phyloP scores from a whole-genome alignment of 1,139 yeast genomes.

The Yamadazyma buinensis region DNA sequence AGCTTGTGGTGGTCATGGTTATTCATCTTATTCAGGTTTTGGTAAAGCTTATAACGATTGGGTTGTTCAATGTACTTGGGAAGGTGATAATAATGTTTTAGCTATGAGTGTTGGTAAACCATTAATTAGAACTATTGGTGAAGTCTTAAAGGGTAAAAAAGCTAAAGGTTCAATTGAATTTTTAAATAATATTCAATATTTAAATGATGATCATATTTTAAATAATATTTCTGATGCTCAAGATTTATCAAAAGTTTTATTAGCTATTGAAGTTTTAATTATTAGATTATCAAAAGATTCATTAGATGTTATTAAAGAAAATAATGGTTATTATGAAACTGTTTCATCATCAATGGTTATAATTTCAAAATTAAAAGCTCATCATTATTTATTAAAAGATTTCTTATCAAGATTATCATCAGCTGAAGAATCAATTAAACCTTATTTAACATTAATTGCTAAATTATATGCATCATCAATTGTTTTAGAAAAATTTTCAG shows the following conservation, averaged over 20 bases:
- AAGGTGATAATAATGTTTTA: constrained; percentile 88
- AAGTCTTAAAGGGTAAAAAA: constrained; percentile 26
- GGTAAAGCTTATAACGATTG: constrained; percentile 88
- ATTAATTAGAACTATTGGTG: constrained; percentile 52
- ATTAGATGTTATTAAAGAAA: constrained; percentile 37
- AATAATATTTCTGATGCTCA: constrained; percentile 32
- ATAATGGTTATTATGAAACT: constrained; percentile 49
- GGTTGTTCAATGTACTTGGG: constrained; percentile 98
- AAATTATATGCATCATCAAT: constrained; percentile 64
- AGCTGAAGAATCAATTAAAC: constrained; percentile 20
- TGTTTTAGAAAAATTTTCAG: constrained; percentile 68
- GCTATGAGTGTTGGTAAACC: constrained; percentile 83
- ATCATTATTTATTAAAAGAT: constrained; percentile 48
- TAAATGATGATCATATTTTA: constrained; percentile 29
- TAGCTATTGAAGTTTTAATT: constrained; percentile 42
- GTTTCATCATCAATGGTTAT: constrained; percentile 53
- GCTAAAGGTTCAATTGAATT: constrained; percentile 45
- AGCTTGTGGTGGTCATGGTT: constrained; percentile 97
- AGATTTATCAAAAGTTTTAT: constrained; percentile 23
- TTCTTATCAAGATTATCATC: constrained; percentile 33
- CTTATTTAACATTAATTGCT: constrained; percentile 29
- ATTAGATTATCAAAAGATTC: constrained; percentile 47
- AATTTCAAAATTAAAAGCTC: constrained; percentile 60
- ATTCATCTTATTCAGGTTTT: constrained; percentile 84
- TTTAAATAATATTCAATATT: constrained; percentile 29